Conservation (phyloP, 2,329 filamentous ascomycete species). For the Fusarium sp. region DNA sequence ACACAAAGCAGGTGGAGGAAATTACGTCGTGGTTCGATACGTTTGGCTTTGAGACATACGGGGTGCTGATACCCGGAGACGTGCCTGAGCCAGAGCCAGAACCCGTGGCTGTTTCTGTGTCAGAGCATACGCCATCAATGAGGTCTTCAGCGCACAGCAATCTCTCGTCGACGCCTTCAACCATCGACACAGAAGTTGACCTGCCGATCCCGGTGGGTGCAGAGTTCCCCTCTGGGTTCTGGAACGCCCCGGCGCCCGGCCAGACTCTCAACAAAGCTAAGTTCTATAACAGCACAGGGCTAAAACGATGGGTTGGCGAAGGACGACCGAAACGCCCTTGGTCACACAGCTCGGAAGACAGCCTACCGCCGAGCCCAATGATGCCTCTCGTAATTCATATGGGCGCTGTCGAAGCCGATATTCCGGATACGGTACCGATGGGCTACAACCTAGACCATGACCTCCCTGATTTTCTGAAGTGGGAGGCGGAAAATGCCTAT, state of each 20-base stretch:
- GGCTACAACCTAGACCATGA: constrained; percentile 68
- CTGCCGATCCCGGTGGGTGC: constrained; percentile 49
- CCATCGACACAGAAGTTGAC: constrained; percentile 45
- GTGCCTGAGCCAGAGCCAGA: background rate
- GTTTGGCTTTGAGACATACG: constrained; percentile 56
- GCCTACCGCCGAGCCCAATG: constrained; percentile 60
- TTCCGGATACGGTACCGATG: constrained; percentile 57
- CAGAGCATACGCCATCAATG: constrained; percentile 16
- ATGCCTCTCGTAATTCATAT: constrained; percentile 56
- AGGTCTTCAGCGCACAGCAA: constrained; percentile 37
- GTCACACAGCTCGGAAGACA: constrained; percentile 43
- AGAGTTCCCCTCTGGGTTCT: constrained; percentile 47
- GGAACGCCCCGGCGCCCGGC: constrained; percentile 41
- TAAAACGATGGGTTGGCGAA: constrained; percentile 50
- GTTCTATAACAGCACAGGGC: constrained; percentile 43
- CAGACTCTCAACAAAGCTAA: constrained; percentile 43
- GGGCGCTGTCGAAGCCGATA: constrained; percentile 46
- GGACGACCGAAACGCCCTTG: constrained; percentile 44
- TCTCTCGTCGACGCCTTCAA: constrained; percentile 41
- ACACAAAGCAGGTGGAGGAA: constrained; percentile 53
- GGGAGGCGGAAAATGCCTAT: constrained; percentile 62
- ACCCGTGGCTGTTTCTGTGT: background rate
- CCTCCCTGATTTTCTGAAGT: constrained; percentile 64
- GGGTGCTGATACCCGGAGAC: constrained; percentile 48
- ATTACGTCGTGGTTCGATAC: constrained; percentile 60